phyloP scores from a whole-genome alignment of 2,329 filamentous ascomycete genomes.

The Penicillium olsonii region DNA sequence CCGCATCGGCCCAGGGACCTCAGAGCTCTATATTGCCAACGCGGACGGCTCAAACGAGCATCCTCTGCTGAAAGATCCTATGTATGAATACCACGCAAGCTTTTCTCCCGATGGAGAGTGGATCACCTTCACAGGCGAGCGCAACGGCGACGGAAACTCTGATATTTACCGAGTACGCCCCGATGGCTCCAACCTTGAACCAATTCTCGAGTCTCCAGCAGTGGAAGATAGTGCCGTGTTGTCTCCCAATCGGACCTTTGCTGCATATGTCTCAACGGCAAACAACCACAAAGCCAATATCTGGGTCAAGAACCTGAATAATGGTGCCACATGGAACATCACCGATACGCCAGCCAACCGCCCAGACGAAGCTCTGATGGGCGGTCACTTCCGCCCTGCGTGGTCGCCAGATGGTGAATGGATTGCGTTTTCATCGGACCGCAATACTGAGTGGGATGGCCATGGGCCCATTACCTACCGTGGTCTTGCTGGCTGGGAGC shows the following conservation, averaged over 20 bases:
- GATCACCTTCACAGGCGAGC: slow-evolving; percentile 45
- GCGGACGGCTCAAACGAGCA: slow-evolving; percentile 43
- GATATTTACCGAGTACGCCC: slow-evolving; percentile 43
- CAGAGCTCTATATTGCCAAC: slow-evolving; percentile 37
- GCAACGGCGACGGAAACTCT: slow-evolving; percentile 42
- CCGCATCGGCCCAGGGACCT: slow-evolving; percentile 34
- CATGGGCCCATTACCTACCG: slow-evolving; percentile 32
- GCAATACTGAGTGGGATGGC: slow-evolving; percentile 46
- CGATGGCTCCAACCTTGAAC: slow-evolving; percentile 40
- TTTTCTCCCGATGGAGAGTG: slow-evolving; percentile 44
- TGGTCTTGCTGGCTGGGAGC: slow-evolving; percentile 3
- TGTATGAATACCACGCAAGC: slow-evolving; percentile 44
- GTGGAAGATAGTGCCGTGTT: slow-evolving; percentile 42
- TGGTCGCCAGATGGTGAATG: slow-evolving; percentile 48
- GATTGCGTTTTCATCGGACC: slow-evolving; percentile 46
- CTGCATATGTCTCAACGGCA: slow-evolving; percentile 45
- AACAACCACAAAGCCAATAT: slow-evolving; percentile 42
- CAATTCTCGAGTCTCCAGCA: slow-evolving; percentile 35
- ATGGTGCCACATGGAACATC: slow-evolving; percentile 35
- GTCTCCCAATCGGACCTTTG: slow-evolving; percentile 41
- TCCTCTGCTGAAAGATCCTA: slow-evolving; percentile 32
- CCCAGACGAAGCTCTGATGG: slow-evolving; percentile 23
- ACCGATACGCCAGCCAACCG: slow-evolving; percentile 35
- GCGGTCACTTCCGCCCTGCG: slow-evolving; percentile 42
- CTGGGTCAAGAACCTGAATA: slow-evolving; percentile 43